Evolutionary conservation across 163 green algal genomes (phyloP).

Genomic region (Volvox carteri): DNA sequence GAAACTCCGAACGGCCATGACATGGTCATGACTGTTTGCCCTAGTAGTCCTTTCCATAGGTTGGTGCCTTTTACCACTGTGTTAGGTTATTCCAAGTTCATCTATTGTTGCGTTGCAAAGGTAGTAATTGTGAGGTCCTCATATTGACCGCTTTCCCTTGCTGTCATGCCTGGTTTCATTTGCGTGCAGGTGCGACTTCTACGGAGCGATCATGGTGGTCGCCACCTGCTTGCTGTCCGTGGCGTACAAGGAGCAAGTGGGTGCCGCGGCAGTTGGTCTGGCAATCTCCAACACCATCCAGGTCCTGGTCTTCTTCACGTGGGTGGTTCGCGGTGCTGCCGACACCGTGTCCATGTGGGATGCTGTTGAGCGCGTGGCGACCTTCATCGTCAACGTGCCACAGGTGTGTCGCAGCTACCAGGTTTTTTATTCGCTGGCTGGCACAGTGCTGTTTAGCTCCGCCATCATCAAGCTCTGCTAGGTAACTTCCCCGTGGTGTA

Average conservation of each 20-base stretch:
- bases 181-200: constrained; percentile 72
- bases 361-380: constrained; percentile 72
- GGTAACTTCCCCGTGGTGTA: too few species aligned
- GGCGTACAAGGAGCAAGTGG: constrained; percentile 53
- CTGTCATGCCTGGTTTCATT: too few species aligned
- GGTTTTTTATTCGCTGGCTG: not conserved
- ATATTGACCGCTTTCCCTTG: too few species aligned
- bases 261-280: constrained; percentile 72
- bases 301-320: constrained; percentile 80
- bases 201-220: constrained; percentile 72
- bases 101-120: too few species aligned
- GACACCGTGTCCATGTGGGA: constrained; percentile 76
- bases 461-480: too few species aligned
- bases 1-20: too few species aligned
- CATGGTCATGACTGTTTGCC: too few species aligned
- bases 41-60: too few species aligned
- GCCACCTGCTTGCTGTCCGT: constrained; percentile 74
- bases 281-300: constrained; percentile 84
- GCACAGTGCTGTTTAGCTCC: too few species aligned
- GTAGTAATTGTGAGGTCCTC: too few species aligned
- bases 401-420: not conserved
- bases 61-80: too few species aligned
- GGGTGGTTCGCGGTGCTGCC: constrained; percentile 71
- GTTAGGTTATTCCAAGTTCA: too few species aligned
- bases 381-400: constrained; percentile 65